phyloP scores from a whole-genome alignment of 805 yeast genomes.

The Cyberlindnera xylosilytica region DNA sequence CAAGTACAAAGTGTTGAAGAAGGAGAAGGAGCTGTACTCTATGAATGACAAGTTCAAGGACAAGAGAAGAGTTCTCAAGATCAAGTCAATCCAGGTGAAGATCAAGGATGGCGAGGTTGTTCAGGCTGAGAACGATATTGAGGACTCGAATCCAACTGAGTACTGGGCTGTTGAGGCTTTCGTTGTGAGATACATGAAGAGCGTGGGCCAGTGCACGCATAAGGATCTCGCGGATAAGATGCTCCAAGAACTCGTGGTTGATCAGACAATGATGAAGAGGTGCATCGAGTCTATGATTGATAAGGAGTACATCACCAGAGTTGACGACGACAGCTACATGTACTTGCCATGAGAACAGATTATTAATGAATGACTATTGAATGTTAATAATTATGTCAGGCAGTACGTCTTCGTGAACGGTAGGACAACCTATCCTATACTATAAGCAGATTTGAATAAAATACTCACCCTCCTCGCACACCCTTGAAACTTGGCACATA shows the following conservation, averaged over 20 bases:
- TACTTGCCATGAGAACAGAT: slow-evolving; percentile 19
- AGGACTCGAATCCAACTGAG: slow-evolving; percentile 1
- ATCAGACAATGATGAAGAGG: slow-evolving; percentile 9
- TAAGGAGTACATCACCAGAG: slow-evolving; percentile 15
- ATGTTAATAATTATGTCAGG: too few species aligned
- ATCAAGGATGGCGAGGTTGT: slow-evolving; percentile 14
- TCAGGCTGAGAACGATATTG: slow-evolving; percentile 10
- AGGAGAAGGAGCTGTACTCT: slow-evolving; percentile 5
- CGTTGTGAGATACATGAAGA: slow-evolving; percentile 22
- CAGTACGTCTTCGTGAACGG: too few species aligned
- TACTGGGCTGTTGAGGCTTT: slow-evolving; percentile 20
- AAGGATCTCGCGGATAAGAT: slow-evolving; percentile 12
- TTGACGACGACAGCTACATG: slow-evolving; percentile 10
- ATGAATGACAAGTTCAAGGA: slow-evolving; percentile 21
- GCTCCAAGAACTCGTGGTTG: slow-evolving; percentile 8
- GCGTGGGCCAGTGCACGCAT: slow-evolving; percentile 12
- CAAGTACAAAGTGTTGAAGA: slow-evolving; percentile 19
- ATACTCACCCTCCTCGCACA: too few species aligned
- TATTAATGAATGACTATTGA: too few species aligned
- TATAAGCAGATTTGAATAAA: too few species aligned
- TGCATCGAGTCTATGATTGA: slow-evolving; percentile 11
- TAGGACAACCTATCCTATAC: too few species aligned
- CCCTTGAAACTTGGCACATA: too few species aligned
- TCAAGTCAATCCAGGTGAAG: slow-evolving; percentile 21
- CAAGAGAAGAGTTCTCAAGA: slow-evolving; percentile 12